Conservation (phyloP, 768 basidiomycete genomes). For the Tricholoma matsutake region DNA sequence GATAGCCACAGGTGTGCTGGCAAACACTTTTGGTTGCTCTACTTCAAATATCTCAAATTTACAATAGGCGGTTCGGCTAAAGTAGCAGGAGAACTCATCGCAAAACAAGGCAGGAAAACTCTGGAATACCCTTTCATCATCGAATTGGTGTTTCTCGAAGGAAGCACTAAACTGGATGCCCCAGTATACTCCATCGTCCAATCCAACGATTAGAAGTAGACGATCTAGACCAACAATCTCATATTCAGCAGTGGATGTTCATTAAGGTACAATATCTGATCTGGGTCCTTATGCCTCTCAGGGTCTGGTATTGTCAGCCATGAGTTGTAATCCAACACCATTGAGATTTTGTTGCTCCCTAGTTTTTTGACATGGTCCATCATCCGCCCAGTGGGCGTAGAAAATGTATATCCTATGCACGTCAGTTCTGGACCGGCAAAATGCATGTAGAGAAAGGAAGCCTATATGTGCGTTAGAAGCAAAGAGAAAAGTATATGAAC, state of each 20-base stretch:
- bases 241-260: slow-evolving; percentile 77
- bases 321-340: slow-evolving; percentile 45
- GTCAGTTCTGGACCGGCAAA: too few species aligned
- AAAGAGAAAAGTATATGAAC: too few species aligned
- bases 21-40: background rate
- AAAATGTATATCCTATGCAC: too few species aligned
- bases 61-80: slow-evolving; percentile 83
- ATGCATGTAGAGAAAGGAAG: too few species aligned
- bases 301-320: slow-evolving; percentile 25
- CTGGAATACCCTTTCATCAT: slow-evolving; percentile 95
- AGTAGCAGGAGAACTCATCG: slow-evolving; percentile 87
- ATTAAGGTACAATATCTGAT: slow-evolving; percentile 69
- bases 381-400: too few species aligned
- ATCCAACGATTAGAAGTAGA: slow-evolving; percentile 48
- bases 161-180: slow-evolving; percentile 74
- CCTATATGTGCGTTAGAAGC: too few species aligned
- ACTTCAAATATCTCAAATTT: background rate
- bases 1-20: slow-evolving; percentile 80
- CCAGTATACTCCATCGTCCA: slow-evolving; percentile 89
- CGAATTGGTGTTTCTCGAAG: slow-evolving; percentile 74
- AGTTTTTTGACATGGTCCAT: slow-evolving; percentile 47
- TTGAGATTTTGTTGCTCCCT: slow-evolving; percentile 46
- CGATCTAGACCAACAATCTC: slow-evolving; percentile 52
- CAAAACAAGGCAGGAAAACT: slow-evolving; percentile 77
- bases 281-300: slow-evolving; percentile 27